Base-by-base conservation (phyloP, 1,284 basidiomycete species). In the Rhodotorula mucilaginosa region DNA sequence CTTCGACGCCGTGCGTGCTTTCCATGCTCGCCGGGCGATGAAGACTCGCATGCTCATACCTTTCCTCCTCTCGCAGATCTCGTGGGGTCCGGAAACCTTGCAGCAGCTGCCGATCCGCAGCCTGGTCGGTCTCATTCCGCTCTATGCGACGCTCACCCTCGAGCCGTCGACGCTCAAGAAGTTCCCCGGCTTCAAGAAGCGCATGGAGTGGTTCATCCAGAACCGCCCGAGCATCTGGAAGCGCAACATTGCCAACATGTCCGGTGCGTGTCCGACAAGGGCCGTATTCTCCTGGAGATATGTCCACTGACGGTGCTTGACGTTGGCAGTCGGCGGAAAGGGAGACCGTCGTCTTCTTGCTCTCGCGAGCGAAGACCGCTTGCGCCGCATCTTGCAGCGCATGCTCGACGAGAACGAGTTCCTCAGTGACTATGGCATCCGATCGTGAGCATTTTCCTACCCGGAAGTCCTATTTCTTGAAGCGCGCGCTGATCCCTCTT, bases 391-490 rank as follows among this genome's bases (percentile, higher is more conserved):
- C 74, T 83, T 99, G 68, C 89, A 95, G 83, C 94, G 93, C 83
- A 98, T 98, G 96, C 83, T 99, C 63, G 92, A 98, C 80, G 95
- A 97, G 82, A 87, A 90, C 74, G 96, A 98, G 83, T 98, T 99
- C 83, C 84, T 99, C 73, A 93, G 91, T 78, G 92, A 94, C 77
- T 89, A 96, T 80, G 96, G 96, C 67, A 90, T 99, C 77, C 87
- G 96, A 83, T 98, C 95, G 90, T 94, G 74, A 78, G 90, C 86
- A 23, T 60, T 70, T 66, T 61, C 51, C 2, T 29, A 16, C 29
- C 39, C 39, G 12, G 12, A 44, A 8, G 12, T 44, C 57, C 57
- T 63, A 6, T 49, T 16, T 56, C 23, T 58, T 58, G 51, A 31
- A 5, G 31, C 16, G 7, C n/a, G 51, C 34, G 6, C 23, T 16